Base-by-base conservation (phyloP, 2,329 filamentous ascomycete genomes). In the Nothophoma quercina region DNA sequence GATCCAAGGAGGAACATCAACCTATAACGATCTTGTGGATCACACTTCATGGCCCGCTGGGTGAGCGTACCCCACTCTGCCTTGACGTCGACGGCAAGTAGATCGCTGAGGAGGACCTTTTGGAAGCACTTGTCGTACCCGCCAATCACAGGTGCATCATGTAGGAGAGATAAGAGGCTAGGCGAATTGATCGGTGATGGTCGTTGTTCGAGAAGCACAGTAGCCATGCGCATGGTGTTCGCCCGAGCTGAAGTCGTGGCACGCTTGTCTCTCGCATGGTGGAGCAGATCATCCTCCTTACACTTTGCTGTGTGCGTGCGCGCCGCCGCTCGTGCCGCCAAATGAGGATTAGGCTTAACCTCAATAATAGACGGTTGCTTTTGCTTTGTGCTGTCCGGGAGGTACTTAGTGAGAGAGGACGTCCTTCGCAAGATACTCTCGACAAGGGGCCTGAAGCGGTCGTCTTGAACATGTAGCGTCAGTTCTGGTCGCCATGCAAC, bases 1-100 rank as follows among this genome's bases (percentile, higher is more conserved):
- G 75, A 59, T 1, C 73, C 75, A 8, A 83, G 69, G 0, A 79
- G 51, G 44, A 83, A 83, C 67, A 80, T 80, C 13, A 83, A 58
- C 2, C 43, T 56, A 42, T 73, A 77, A 9, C 52, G 59, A 18
- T 76, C 69, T 9, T 65, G 22, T 2, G 12, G 15, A 0, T 43
- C 52, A 1, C 64, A 62, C 1, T 61, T 32, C 18, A 70, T 63
- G 29, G 75, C 79, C 3, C 72, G 63, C 26, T 70, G 71, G 1
- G 77, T 72, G 10, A 83, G 62, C 0, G 73, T 55, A 1, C 80
- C 81, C 78, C 79, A 83, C 25, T 78, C 68, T 2, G 65, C 26
- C 7, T 61, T 58, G 15, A 79, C 41, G 21, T 81, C 62, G 0
- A 71, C 50, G 5, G 67, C 57, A 8, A 83, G 65, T 1, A 69